phyloP scores from a whole-genome alignment of 1,284 basidiomycete species.

The Cryptococcus sp. region DNA sequence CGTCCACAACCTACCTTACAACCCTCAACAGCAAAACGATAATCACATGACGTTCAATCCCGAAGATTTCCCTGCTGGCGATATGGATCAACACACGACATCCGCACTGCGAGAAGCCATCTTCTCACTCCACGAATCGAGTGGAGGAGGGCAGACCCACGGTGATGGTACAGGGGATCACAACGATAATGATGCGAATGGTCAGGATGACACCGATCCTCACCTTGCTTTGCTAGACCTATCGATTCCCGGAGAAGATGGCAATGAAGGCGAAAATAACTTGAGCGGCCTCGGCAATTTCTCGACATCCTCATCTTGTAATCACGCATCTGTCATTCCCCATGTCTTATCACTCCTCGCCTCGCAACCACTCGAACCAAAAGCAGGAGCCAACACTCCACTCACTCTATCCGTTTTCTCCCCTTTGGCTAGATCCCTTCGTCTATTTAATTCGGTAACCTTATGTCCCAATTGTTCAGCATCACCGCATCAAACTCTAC shows the following conservation, averaged over 20 bases:
- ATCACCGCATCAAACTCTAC: slow-evolving; percentile 45
- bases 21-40: slow-evolving; percentile 16
- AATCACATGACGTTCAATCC: slow-evolving; percentile 18
- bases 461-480: slow-evolving; percentile 34
- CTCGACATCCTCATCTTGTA: slow-evolving; percentile 19
- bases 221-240: slow-evolving; percentile 44
- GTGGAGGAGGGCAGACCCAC: slow-evolving; percentile 13
- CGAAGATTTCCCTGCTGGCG: slow-evolving; percentile 33
- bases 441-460: slow-evolving; percentile 39
- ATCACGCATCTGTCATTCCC: slow-evolving; percentile 37
- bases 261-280: slow-evolving; percentile 17
- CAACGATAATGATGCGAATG: slow-evolving; percentile 19
- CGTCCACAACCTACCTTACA: slow-evolving; percentile 42
- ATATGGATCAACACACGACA: slow-evolving; percentile 47
- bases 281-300: slow-evolving; percentile 16
- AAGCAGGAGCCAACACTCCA: slow-evolving; percentile 42
- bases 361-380: slow-evolving; percentile 41
- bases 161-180: slow-evolving; percentile 17
- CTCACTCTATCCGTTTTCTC: slow-evolving; percentile 38
- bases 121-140: slow-evolving; percentile 45
- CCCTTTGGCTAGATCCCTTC: slow-evolving; percentile 38
- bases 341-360: slow-evolving; percentile 38
- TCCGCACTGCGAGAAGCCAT: slow-evolving; percentile 46
- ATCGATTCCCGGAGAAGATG: slow-evolving; percentile 30
- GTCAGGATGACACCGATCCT: slow-evolving; percentile 31